phyloP scores from a whole-genome alignment of 176 grass and related monocot species.

The Rhynchospora breviuscula region DNA sequence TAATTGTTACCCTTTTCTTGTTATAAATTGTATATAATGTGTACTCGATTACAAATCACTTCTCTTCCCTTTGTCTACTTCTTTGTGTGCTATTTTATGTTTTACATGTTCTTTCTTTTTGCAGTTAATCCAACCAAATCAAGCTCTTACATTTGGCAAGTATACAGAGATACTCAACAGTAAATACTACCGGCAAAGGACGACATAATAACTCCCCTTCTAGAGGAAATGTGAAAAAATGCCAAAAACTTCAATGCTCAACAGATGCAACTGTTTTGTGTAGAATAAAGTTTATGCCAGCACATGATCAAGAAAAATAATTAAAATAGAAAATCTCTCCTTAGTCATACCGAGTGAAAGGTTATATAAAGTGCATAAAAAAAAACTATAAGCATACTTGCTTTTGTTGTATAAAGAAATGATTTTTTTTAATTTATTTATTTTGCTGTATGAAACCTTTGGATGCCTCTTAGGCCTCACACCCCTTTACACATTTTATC shows the following conservation, averaged over 20 bases:
- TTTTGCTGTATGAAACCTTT: not conserved
- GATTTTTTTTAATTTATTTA: not conserved
- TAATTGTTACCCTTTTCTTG: not conserved
- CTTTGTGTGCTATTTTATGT: not conserved
- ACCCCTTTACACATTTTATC: not conserved
- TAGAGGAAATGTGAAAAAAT: not conserved
- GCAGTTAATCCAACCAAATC: slow-evolving; percentile 67
- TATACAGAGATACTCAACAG: slow-evolving; percentile 62
- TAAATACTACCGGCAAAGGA: slow-evolving; percentile 59
- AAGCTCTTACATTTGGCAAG: slow-evolving; percentile 74
- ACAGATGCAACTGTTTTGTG: not conserved
- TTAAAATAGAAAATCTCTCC: not conserved
- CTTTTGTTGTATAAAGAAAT: not conserved
- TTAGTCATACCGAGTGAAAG: not conserved
- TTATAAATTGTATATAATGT: not conserved
- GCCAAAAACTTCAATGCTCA: not conserved
- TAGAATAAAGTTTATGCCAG: not conserved
- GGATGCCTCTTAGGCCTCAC: not conserved
- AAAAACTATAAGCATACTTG: not conserved
- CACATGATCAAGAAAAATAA: not conserved
- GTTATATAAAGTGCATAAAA: not conserved
- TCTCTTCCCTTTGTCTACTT: not conserved
- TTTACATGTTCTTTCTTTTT: slow-evolving; percentile 1
- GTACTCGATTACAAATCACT: not conserved
- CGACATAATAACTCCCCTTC: slow-evolving; percentile 16